phyloP scores from a whole-genome alignment of 257 asterid species.

The Solanum ahanhuiri region DNA sequence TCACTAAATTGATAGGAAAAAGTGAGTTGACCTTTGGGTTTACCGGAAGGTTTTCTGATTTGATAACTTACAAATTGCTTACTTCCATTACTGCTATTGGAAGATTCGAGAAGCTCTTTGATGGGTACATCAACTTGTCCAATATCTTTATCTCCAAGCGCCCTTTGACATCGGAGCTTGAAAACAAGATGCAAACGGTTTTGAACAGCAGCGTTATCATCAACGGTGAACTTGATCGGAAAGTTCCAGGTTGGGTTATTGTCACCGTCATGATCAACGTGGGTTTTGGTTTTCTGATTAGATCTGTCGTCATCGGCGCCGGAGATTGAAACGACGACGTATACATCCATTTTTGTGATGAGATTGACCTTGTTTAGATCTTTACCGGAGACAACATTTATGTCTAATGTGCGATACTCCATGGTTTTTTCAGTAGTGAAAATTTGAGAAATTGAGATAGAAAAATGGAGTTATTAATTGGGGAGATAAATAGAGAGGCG shows the following conservation, averaged over 20 bases:
- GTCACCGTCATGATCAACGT: constrained; percentile 37
- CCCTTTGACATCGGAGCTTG: constrained; percentile 40
- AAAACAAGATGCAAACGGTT: constrained; percentile 47
- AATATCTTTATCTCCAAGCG: constrained; percentile 48
- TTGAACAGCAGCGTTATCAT: constrained; percentile 45
- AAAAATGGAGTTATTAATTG: neutral
- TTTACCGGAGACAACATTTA: constrained; percentile 42
- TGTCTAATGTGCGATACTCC: constrained; percentile 42
- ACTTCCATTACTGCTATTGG: constrained; percentile 14
- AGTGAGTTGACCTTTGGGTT: constrained; percentile 59
- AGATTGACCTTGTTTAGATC: constrained; percentile 53
- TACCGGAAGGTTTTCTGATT: constrained; percentile 67
- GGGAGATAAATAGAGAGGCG: neutral
- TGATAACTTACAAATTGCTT: constrained; percentile 54
- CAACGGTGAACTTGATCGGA: constrained; percentile 49
- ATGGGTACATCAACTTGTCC: constrained; percentile 64
- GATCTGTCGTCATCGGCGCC: constrained; percentile 29
- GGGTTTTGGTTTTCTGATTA: constrained; percentile 39
- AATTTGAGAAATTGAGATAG: too few species aligned
- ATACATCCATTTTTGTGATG: constrained; percentile 49
- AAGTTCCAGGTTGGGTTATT: constrained; percentile 58
- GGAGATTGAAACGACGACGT: constrained; percentile 48
- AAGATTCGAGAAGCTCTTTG: constrained; percentile 50
- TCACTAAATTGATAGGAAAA: constrained; percentile 51
- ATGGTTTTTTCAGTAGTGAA: constrained; percentile 2